These are phyloP conservation scores for Blastobotrys chiropterorum DNA, from an alignment of 805 yeast species.

Conservation along the genomic window DNA sequence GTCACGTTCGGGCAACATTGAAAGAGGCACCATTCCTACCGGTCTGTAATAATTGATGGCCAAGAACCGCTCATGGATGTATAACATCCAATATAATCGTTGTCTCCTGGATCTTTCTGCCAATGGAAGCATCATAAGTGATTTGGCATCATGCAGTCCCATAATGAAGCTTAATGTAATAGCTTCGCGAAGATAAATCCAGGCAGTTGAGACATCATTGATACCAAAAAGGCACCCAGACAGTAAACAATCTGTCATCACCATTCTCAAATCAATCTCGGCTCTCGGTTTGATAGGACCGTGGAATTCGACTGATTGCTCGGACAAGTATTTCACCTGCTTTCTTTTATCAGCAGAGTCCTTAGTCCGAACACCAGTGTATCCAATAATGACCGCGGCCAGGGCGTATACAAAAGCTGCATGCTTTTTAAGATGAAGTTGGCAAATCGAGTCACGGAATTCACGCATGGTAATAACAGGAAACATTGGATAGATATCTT, in stretches of 20 bases:
- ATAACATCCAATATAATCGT: conserved; percentile 12
- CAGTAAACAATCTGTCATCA: conserved; percentile 9
- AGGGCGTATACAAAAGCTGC: conserved; percentile 8
- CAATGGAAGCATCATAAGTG: background rate
- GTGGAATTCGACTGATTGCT: conserved; percentile 5
- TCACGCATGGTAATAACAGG: conserved; percentile 6
- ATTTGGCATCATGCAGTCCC: conserved; percentile 2
- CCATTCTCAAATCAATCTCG: background rate
- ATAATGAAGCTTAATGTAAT: conserved; percentile 10
- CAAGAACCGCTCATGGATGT: conserved; percentile 15
- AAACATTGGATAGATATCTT: conserved; percentile 11
- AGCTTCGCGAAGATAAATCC: conserved; percentile 14
- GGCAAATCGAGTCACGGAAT: conserved; percentile 4
- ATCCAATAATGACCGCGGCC: conserved; percentile 11
- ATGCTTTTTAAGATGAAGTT: background rate
- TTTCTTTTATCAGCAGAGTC: background rate
- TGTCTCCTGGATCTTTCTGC: conserved; percentile 8
- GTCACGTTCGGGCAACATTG: conserved; percentile 9
- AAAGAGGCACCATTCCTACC: conserved; percentile 6
- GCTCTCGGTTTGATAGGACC: conserved; percentile 6
- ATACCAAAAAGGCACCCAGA: conserved; percentile 3
- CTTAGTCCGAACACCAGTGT: background rate
- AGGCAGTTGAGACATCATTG: conserved; percentile 7
- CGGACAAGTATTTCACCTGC: conserved; percentile 2
- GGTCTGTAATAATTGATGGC: conserved; percentile 13